Base-by-base conservation (phyloP, 306 rosid genomes). In the Mimosa bimucronata region DNA sequence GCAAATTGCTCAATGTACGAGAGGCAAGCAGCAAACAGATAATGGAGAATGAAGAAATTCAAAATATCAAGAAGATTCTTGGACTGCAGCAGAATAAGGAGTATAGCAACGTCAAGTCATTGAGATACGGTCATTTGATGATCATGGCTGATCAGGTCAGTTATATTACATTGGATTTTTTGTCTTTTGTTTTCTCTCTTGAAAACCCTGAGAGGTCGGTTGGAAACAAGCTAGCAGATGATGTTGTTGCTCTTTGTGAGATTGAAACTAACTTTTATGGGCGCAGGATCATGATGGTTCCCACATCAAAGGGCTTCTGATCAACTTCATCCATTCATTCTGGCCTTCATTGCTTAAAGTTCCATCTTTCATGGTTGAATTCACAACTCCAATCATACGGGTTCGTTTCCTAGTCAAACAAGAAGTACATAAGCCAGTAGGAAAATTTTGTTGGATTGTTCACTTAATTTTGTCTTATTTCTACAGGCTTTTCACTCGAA, bases 91-190 rank as follows among this genome's bases (percentile, higher is more conserved):
- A 95, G 84, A 90, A 90, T 72, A 95, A 95, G 78, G 92, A 92
- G 77, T 95, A 95, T 80, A 68, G 40, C 42, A 90, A 6, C 40
- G 85, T 85, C 26, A 91, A 88, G 83, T 86, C 98, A 64, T 71
- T 95, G 80, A 92, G 98, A 94, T 94, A 94, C 64, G 98, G 98
- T 19, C 97, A 93, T 79, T 80, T 94, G 82, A 94, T 94, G 98
- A 94, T 94, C 30, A 94, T 94, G 98, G 91, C 98, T n/a, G 98
- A 94, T 91, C 98, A 94, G 97, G 98, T 92, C 48, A 80, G 79
- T 80, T 50, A 25, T 53, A 67, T 30, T 2, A 53, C 53, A 67
- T 30, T 2, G 58, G 37, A 37, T 57, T 70, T 9, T 21, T 7
- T 46, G 61, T 76, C 61, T 79, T 70, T 31, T 53, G 3, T 29